phyloP scores from a whole-genome alignment of 176 grass and related monocot genomes.

The Neostapfia colusana region DNA sequence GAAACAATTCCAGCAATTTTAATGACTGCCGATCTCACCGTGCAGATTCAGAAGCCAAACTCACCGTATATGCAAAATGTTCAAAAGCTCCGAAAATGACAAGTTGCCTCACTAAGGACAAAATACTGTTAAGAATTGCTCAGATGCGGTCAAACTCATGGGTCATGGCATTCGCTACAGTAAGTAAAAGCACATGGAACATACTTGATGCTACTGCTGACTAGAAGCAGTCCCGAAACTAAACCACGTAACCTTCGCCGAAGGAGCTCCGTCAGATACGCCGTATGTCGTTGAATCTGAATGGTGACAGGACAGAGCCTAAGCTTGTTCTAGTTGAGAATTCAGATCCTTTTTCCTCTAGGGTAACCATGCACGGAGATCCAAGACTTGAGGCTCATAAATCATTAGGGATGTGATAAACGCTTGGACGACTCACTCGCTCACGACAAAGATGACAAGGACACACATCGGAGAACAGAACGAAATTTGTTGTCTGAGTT shows the following conservation, averaged over 20 bases:
- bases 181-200: not conserved
- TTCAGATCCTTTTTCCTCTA: slow-evolving; percentile 30
- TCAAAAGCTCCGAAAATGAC: not conserved
- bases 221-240: not conserved
- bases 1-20: not conserved
- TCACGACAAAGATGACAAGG: slow-evolving; percentile 11
- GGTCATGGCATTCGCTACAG: not conserved
- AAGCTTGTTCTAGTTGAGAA: not conserved
- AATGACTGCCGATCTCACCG: not conserved
- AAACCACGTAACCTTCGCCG: not conserved
- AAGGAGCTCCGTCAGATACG: not conserved
- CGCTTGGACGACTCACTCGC: not conserved
- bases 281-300: slow-evolving; percentile 3
- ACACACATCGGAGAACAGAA: slow-evolving; percentile 20
- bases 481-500: not conserved
- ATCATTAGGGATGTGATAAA: slow-evolving; percentile 24
- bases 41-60: not conserved
- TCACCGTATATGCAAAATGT: not conserved
- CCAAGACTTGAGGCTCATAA: not conserved
- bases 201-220: not conserved
- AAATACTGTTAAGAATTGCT: too few relatives aligned
- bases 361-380: slow-evolving; percentile 4
- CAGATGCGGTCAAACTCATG: not conserved
- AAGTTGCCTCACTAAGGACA: not conserved
- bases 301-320: not conserved